A percentile compares a stretch with the other conserved stretches of the same genome.
These are phyloP conservation scores for Salix udensis DNA, from an alignment of 345 rosid species.

Conservation along the genomic window DNA sequence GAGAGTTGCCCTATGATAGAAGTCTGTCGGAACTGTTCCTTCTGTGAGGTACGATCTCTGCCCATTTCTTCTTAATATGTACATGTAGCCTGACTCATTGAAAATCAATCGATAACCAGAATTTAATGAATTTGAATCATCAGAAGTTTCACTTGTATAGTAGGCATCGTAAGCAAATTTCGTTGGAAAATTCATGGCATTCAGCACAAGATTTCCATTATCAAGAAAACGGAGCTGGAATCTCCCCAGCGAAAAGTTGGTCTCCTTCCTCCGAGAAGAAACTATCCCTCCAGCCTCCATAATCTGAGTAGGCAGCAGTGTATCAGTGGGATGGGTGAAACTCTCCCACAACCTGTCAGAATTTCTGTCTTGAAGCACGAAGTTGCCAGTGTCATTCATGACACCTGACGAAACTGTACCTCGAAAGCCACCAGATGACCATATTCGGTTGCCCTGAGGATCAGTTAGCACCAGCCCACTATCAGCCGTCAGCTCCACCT, in stretches of 20 bases:
- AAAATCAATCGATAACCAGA: background rate
- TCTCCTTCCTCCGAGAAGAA: background rate
- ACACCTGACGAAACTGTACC: background rate
- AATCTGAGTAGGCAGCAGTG: conserved; percentile 1
- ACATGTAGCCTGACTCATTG: conserved; percentile 7
- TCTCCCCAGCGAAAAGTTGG: conserved; percentile 7
- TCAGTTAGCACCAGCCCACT: background rate
- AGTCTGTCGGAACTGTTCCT: background rate
- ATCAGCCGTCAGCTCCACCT: background rate
- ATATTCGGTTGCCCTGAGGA: background rate
- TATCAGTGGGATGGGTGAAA: background rate
- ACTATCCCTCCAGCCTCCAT: background rate
- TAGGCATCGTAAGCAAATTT: background rate
- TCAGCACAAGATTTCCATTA: conserved; percentile 1
- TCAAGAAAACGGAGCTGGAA: background rate
- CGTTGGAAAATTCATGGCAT: background rate
- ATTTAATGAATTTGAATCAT: background rate
- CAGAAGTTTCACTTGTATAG: background rate
- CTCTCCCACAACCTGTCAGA: conserved; percentile 1
- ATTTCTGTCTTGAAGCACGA: background rate
- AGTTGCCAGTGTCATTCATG: background rate
- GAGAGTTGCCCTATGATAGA: background rate
- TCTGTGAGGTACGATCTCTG: no score
- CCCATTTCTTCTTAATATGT: background rate
- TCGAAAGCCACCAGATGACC: background rate